Conservation (phyloP, 2,329 filamentous ascomycete species). For the Apiospora pterosperma region DNA sequence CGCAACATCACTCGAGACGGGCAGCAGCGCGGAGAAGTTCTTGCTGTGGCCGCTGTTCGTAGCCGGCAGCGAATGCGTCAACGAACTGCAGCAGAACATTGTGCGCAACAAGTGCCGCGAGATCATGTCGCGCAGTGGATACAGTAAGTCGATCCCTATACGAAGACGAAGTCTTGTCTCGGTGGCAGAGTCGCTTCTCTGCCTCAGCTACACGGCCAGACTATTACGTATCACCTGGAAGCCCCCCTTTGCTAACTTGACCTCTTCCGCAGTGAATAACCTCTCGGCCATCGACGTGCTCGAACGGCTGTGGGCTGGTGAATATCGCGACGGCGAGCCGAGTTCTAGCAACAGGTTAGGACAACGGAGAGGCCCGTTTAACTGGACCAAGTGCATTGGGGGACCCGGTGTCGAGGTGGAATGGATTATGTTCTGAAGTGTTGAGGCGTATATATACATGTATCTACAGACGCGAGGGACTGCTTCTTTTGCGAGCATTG, state of each 20-base stretch:
- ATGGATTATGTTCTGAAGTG: constrained; percentile 57
- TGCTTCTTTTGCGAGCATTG: neutral
- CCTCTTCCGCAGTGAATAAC: constrained; percentile 63
- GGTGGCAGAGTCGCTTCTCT: neutral
- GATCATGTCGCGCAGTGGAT: constrained; percentile 84
- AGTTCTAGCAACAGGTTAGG: constrained; percentile 30
- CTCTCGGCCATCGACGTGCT: constrained; percentile 80
- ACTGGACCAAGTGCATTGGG: constrained; percentile 56
- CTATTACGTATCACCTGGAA: neutral
- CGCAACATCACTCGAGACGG: constrained; percentile 72
- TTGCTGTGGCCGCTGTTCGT: constrained; percentile 92
- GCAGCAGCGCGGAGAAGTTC: constrained; percentile 76
- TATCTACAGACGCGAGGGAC: neutral
- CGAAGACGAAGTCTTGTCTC: neutral
- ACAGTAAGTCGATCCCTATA: constrained; percentile 44
- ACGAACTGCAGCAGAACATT: constrained; percentile 72
- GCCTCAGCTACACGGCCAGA: neutral
- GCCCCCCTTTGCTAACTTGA: neutral
- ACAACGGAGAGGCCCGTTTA: constrained; percentile 48
- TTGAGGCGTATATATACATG: neutral
- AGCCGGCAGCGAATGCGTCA: constrained; percentile 83
- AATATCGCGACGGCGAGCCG: constrained; percentile 34
- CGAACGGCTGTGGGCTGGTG: constrained; percentile 75
- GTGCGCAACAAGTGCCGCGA: constrained; percentile 79
- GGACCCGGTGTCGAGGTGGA: constrained; percentile 56